These are phyloP conservation scores for Cryphonectria radicalis DNA, from an alignment of 2,329 filamentous ascomycete genomes.

Conservation along the genomic window DNA sequence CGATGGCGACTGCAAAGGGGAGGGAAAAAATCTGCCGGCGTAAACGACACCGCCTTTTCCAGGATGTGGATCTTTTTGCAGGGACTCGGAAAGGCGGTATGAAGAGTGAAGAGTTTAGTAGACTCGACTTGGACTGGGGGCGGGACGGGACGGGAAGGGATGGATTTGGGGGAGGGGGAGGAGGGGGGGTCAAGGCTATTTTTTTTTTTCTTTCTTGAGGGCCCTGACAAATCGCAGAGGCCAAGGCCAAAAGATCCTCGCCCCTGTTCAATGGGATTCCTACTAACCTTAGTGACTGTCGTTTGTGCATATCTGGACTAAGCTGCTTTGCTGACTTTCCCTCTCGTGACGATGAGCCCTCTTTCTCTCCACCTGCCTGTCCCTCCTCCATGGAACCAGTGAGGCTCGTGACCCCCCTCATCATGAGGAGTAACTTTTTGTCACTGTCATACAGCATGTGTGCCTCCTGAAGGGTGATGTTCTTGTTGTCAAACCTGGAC, in stretches of 20 bases:
- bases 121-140: background rate
- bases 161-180: too few relatives aligned
- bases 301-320: background rate
- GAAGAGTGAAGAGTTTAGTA: background rate
- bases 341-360: too few relatives aligned
- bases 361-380: background rate
- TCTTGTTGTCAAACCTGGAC: background rate
- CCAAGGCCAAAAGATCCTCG: background rate
- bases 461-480: background rate
- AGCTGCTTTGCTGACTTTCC: background rate
- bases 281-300: background rate
- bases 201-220: too few relatives aligned
- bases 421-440: background rate
- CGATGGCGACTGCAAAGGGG: slow-evolving; percentile 1
- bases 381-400: background rate
- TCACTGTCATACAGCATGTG: background rate
- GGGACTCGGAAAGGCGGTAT: slow-evolving; percentile 16
- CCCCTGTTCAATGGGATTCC: background rate
- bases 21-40: slow-evolving; percentile 18
- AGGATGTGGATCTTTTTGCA: background rate
- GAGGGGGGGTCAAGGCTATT: background rate
- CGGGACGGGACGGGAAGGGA: background rate
- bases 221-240: background rate
- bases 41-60: slow-evolving; percentile 18
- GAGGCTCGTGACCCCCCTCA: background rate